Base-by-base conservation (phyloP, 1,284 basidiomycete genomes). In the Taiwanofungus camphoratus region DNA sequence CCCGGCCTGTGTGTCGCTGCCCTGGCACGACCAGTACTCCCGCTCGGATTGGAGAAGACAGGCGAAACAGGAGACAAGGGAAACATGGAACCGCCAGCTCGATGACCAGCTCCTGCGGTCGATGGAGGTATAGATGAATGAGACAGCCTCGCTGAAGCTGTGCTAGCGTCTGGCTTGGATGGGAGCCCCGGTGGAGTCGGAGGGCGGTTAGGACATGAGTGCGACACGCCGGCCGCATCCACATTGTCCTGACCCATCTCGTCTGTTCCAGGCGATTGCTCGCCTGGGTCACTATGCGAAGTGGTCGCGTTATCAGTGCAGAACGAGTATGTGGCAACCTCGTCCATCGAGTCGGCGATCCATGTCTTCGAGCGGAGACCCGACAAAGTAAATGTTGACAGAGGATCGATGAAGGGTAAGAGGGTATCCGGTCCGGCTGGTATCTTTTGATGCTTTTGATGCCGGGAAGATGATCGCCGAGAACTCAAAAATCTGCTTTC, bases 371-470 rank as follows among this genome's bases (percentile, higher is more conserved):
- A 54, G 41, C 47, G 58, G 42, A 58, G 42, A 51, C 54, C 52
- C 24, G 57, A 56, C 56, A 56, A 59, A 48, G 56, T 56, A 41
- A 60, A 54, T 33, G 54, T 52, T 45, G 58, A 59, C 47, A 58
- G 46, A 41, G 55, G 52, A 40, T 54, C 49, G 42, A 58, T 54
- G 42, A 58, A 48, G 35, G 57, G 54, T 20, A 56, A 50, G 16
- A 56, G 44, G 15, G 49, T 44, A 48, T 50, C 57, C 53, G 53
- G 56, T 47, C 54, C 59, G 56, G 54, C 34, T 42, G 33, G 39
- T 8, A 27, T n/a, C 22, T 37, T 19, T 38, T 35, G 52, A 52
- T 51, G 50, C 53, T 56, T 54, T 52, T 59, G 54, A 55, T 61
- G 56, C 48, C 54, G 56, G 54, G 51, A 40, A 46, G 53, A 50